Evolutionary conservation across 495 filamentous ascomycete genomes (phyloP).

Genomic region (Xylaria telfairii): DNA sequence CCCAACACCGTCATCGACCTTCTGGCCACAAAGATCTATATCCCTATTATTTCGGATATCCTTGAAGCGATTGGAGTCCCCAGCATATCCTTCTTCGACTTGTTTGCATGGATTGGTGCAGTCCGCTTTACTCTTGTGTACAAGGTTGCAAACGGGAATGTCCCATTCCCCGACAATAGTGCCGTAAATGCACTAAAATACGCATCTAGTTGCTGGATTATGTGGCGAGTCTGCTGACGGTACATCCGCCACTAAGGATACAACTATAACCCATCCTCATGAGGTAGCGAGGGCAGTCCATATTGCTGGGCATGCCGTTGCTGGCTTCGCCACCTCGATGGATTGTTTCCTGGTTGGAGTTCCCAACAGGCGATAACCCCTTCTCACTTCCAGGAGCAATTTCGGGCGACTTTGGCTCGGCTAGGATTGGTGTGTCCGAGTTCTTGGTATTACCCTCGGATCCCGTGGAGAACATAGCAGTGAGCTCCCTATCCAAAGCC

Average conservation of each 20-base stretch:
- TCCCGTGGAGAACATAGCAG: no score
- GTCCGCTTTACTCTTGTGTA: conserved; percentile 17
- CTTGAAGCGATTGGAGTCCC: conserved; percentile 18
- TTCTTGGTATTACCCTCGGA: no score
- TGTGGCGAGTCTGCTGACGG: background rate
- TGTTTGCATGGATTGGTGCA: conserved; percentile 23
- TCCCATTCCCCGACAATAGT: conserved; percentile 15
- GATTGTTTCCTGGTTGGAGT: conserved; percentile 11
- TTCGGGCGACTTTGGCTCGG: conserved; percentile 7
- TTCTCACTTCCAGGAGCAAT: conserved; percentile 7
- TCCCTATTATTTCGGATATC: conserved; percentile 24
- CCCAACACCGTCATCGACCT: conserved; percentile 10
- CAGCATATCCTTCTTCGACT: conserved; percentile 24
- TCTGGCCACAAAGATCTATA: conserved; percentile 24
- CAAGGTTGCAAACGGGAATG: conserved; percentile 11
- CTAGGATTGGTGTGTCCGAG: background rate
- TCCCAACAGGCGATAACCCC: conserved; percentile 1
- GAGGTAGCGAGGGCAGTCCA: conserved; percentile 8
- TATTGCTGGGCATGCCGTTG: conserved; percentile 11
- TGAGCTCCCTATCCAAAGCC: no score
- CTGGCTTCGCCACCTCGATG: conserved; percentile 5
- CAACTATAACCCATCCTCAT: background rate
- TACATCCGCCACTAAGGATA: background rate
- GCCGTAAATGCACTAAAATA: conserved; percentile 9
- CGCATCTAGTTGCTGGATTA: conserved; percentile 2